These are phyloP conservation scores for Austroboletus festivus DNA, from an alignment of 768 basidiomycete genomes.

Conservation along the genomic window DNA sequence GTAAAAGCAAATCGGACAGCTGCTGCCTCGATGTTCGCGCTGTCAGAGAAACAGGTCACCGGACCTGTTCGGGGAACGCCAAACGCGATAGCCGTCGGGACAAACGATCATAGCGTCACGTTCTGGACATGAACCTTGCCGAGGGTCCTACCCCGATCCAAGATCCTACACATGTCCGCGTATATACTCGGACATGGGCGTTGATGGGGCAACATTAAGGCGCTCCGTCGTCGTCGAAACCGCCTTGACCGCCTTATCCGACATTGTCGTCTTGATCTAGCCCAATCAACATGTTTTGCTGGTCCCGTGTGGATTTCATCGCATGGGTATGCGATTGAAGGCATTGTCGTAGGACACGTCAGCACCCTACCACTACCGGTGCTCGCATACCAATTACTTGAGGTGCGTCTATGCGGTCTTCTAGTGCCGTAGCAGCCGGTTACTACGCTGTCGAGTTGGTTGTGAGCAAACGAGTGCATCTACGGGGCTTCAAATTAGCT, in stretches of 20 bases:
- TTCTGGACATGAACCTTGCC: not conserved
- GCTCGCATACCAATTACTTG: slow-evolving; percentile 40
- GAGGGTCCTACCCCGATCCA: slow-evolving; percentile 6
- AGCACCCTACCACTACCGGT: slow-evolving; percentile 8
- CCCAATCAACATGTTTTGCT: slow-evolving; percentile 38
- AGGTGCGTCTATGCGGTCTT: slow-evolving; percentile 55
- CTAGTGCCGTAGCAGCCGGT: slow-evolving; percentile 59
- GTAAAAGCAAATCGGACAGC: slow-evolving; percentile 13
- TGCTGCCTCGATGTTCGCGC: slow-evolving; percentile 8
- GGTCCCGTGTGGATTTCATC: slow-evolving; percentile 52
- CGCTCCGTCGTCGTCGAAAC: too few relatives aligned
- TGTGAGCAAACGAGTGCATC: too few relatives aligned
- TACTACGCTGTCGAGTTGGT: slow-evolving; percentile 55
- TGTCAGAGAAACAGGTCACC: too few relatives aligned
- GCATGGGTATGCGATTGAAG: slow-evolving; percentile 55
- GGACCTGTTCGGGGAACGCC: too few relatives aligned
- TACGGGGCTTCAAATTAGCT: too few relatives aligned
- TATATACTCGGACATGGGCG: slow-evolving; percentile 6
- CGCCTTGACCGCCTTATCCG: slow-evolving; percentile 21
- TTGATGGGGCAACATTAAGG: slow-evolving; percentile 14
- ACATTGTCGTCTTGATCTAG: slow-evolving; percentile 17
- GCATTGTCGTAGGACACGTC: slow-evolving; percentile 29
- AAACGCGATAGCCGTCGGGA: too few relatives aligned
- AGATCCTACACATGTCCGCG: not conserved
- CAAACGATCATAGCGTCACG: too few relatives aligned